Evolutionary conservation across 2,329 filamentous ascomycete species (phyloP).

Genomic region (Capronia americana): DNA sequence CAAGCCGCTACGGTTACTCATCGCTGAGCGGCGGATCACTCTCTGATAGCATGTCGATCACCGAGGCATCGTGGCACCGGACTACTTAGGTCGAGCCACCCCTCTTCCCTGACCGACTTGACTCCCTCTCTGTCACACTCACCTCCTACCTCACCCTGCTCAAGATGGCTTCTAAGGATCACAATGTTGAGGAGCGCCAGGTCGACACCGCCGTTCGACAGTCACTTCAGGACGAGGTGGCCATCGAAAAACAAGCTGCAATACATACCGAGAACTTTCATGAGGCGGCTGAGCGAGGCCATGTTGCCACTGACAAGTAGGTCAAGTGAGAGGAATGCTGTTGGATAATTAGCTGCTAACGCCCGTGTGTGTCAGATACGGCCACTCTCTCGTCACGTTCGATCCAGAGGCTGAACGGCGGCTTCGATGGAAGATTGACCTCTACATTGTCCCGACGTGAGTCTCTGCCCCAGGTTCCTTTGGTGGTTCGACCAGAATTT

Average conservation of each 20-base stretch:
- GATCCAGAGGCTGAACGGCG: constrained; percentile 63
- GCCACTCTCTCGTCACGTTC: constrained; percentile 58
- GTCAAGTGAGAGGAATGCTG: constrained; percentile 22
- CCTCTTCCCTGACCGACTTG: background rate
- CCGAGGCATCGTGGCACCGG: constrained; percentile 12
- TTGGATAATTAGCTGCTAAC: constrained; percentile 68
- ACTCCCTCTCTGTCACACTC: background rate
- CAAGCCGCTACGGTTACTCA: constrained; percentile 12
- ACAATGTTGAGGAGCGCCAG: constrained; percentile 25
- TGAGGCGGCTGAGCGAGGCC: constrained; percentile 46
- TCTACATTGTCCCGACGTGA: constrained; percentile 66
- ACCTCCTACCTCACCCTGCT: background rate
- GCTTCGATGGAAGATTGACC: constrained; percentile 68
- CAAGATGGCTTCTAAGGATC: constrained; percentile 29
- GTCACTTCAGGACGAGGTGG: constrained; percentile 43
- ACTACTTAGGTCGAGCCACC: constrained; percentile 9
- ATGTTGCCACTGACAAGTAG: constrained; percentile 56
- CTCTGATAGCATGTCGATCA: background rate
- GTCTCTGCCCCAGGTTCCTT: background rate
- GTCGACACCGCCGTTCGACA: constrained; percentile 24
- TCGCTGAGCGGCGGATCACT: background rate
- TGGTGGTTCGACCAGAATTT: background rate
- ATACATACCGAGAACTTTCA: constrained; percentile 29
- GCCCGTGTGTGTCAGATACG: constrained; percentile 52
- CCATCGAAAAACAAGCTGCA: constrained; percentile 42